Percentiles rank a stretch among this genome's conserved stretches.
Conservation (phyloP, 75 land plant species). For the Adiantum capillusveneris region DNA sequence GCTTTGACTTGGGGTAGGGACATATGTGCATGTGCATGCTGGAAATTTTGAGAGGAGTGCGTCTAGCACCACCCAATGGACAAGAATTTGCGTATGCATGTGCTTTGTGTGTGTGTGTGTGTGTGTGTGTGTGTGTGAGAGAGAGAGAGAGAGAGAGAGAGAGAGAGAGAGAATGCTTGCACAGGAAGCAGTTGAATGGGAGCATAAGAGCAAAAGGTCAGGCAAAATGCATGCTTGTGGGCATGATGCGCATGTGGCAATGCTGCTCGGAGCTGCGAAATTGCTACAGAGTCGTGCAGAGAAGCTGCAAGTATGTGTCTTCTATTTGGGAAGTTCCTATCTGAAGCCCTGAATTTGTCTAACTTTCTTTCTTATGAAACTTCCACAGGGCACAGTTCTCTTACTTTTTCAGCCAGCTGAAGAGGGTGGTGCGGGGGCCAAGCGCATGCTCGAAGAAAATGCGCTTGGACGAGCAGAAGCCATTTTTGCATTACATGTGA, state of each 20-base stretch:
- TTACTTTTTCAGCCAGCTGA: conserved; percentile 82
- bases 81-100: too few relatives aligned
- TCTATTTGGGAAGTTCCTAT: too few relatives aligned
- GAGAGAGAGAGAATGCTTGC: not conserved
- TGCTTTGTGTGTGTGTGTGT: not conserved
- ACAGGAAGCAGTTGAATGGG: conserved; percentile 57
- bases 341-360: too few relatives aligned
- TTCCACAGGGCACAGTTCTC: conserved; percentile 64
- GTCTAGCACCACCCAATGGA: too few relatives aligned
- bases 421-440: conserved; percentile 63
- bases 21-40: too few relatives aligned
- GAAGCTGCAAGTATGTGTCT: conserved; percentile 22
- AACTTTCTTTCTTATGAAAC: too few relatives aligned
- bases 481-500: conserved; percentile 66
- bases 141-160: too few relatives aligned
- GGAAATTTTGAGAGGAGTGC: too few relatives aligned
- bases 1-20: too few relatives aligned
- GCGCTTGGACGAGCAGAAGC: conserved; percentile 43
- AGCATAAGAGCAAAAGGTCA: conserved; percentile 48
- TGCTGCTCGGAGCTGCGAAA: conserved; percentile 62
- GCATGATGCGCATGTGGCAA: conserved; percentile 68
- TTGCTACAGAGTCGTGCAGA: conserved; percentile 31
- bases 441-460: conserved; percentile 59
- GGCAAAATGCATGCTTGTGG: conserved; percentile 76
- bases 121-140: not conserved